Conservation (phyloP, 306 rosid species). For the Trifolium subterraneum region DNA sequence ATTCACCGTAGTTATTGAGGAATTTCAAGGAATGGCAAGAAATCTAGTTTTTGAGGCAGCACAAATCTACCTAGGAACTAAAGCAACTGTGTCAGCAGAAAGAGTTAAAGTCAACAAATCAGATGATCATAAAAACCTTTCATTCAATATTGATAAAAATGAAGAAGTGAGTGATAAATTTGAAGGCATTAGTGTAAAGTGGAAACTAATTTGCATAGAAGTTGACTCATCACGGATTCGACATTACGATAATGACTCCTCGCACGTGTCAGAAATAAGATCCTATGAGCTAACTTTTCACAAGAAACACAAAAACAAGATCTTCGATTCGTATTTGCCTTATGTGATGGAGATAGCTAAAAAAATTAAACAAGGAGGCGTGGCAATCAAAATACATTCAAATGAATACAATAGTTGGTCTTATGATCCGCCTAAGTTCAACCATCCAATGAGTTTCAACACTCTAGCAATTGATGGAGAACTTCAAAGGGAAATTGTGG, state of each 20-base stretch:
- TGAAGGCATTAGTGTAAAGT: constrained; percentile 43
- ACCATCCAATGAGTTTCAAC: constrained; percentile 54
- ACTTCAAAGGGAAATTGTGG: constrained; percentile 45
- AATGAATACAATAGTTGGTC: background rate
- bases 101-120: constrained; percentile 38
- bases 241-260: background rate
- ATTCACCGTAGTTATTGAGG: constrained; percentile 48
- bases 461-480: constrained; percentile 53
- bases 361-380: constrained; percentile 41
- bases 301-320: constrained; percentile 48
- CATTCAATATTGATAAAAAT: constrained; percentile 47
- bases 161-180: constrained; percentile 45
- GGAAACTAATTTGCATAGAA: constrained; percentile 45
- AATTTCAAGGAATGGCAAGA: constrained; percentile 35
- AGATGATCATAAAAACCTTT: constrained; percentile 31
- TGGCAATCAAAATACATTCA: constrained; percentile 46
- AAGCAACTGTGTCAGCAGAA: constrained; percentile 39
- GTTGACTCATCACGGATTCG: background rate
- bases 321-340: constrained; percentile 49
- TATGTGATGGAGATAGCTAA: constrained; percentile 49
- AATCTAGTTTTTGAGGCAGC: constrained; percentile 60
- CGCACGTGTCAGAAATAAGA: constrained; percentile 28
- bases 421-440: constrained; percentile 3
- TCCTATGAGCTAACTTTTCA: constrained; percentile 45
- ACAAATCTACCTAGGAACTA: constrained; percentile 46